Evolutionary conservation across 495 filamentous ascomycete species (phyloP), one percentile per base, ranked within the genome.

Genomic region (Podospora sp.): DNA sequence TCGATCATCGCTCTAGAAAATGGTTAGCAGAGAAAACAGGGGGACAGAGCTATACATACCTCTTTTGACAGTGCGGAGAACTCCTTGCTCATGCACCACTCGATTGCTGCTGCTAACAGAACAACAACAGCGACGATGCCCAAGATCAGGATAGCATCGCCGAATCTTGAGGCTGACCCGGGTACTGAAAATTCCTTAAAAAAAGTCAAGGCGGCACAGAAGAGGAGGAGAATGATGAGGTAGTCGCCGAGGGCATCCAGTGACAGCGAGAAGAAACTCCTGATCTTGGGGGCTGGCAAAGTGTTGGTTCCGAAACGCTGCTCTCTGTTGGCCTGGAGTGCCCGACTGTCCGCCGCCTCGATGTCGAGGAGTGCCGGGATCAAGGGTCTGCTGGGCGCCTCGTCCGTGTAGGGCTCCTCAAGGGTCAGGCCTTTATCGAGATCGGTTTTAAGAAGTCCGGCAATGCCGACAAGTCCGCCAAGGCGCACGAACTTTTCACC

Each of bases 231-330:
- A 18, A 46, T 18, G 14, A 14, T 14, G 40, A 2, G 5, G 2
- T 6, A 2, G 40, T 46, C 40, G 2, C 14, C 2, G 40, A 46
- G 40, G 40, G 2, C 12, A 2, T 6, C 40, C 4, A 79, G 68
- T 85, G 89, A 46, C 22, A 65, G 59, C 67, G 85, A 81, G 66
- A 87, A 81, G 66, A 95, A 88, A 27, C 83, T 69, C 71, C 92
- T 93, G 11, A 88, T 74, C 72, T 91, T 92, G 67, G 85, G 86
- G 68, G 87, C 87, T 0, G 92, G 92, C 12, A 96, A 77, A 3
- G 83, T 77, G 68, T 95, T 96, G 62, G 82, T 84, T 40, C 84
- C 86, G 72, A 86, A 95, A 33, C 5, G 5, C 2, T 46, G 5
- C 16, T 46, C 40, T 46, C 40, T 12, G 40, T 6, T 46, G 40